These are phyloP conservation scores for Rhododendron ferrugineum DNA, from an alignment of 148 eudicot genomes.

Conservation along the genomic window DNA sequence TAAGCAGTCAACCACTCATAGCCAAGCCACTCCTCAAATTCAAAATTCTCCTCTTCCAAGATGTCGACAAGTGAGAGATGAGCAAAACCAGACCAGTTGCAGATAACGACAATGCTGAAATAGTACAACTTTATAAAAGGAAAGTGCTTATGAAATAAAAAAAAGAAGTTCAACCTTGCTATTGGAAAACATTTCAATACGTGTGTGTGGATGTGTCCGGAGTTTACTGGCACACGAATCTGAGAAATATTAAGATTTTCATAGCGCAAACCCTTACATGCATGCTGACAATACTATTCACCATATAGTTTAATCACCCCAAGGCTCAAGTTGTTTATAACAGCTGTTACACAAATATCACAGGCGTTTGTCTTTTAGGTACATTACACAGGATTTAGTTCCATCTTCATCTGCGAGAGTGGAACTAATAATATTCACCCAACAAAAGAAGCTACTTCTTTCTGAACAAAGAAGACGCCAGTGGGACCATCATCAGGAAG, in stretches of 20 bases:
- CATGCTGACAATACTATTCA: background rate
- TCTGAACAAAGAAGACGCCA: constrained; percentile 14
- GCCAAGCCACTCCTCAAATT: background rate
- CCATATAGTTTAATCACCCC: background rate
- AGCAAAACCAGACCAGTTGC: background rate
- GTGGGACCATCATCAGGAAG: constrained; percentile 34
- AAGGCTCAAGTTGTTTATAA: background rate
- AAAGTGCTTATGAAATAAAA: too few species aligned
- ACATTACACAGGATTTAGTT: background rate
- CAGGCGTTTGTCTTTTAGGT: background rate
- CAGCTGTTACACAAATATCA: background rate
- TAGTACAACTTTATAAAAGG: background rate
- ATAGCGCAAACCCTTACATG: background rate
- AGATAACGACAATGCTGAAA: background rate
- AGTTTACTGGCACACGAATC: background rate
- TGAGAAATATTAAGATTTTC: background rate
- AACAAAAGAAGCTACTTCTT: constrained; percentile 3
- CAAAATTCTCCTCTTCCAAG: background rate
- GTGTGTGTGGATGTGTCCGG: background rate
- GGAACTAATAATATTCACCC: background rate
- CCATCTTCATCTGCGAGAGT: background rate
- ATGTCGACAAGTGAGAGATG: background rate
- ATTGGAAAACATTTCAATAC: background rate
- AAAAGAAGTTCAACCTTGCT: background rate
- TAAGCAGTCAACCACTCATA: background rate